A percentile compares a stretch with the other conserved stretches of the same genome.
These are phyloP conservation scores for Cymbopogon citratus DNA, from an alignment of 176 grass and related monocot species.

Conservation along the genomic window DNA sequence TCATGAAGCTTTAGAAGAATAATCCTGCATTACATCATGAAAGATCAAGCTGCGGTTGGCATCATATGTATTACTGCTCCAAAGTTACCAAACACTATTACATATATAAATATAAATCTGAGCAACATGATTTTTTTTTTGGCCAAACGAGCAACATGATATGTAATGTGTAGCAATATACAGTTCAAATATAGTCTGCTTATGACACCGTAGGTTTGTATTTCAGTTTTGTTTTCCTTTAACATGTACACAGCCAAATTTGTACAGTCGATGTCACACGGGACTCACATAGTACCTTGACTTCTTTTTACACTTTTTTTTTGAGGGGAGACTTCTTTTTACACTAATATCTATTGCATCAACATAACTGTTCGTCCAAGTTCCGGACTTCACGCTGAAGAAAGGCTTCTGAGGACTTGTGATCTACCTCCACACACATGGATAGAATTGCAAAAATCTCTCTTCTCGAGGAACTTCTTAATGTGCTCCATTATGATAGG, in stretches of 20 bases:
- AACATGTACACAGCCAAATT: background rate
- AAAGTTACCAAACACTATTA: background rate
- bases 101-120: background rate
- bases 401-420: background rate
- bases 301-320: background rate
- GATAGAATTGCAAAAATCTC: slow-evolving; percentile 58
- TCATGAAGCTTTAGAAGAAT: background rate
- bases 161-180: background rate
- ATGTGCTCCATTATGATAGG: slow-evolving; percentile 46
- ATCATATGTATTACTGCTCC: background rate
- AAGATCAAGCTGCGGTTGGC: background rate
- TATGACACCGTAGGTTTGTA: background rate
- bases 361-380: background rate
- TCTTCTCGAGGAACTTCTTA: slow-evolving; percentile 44
- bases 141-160: background rate
- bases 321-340: background rate
- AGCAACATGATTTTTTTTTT: background rate
- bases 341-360: background rate
- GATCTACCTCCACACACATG: slow-evolving; percentile 46
- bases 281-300: background rate
- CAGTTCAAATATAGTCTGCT: background rate
- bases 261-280: background rate
- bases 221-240: slow-evolving; percentile 4
- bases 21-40: background rate
- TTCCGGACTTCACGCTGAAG: background rate